Evolutionary conservation across 23 red algal species (phyloP).

Genomic region (Cyanidiococcus yangmingshanensis): DNA sequence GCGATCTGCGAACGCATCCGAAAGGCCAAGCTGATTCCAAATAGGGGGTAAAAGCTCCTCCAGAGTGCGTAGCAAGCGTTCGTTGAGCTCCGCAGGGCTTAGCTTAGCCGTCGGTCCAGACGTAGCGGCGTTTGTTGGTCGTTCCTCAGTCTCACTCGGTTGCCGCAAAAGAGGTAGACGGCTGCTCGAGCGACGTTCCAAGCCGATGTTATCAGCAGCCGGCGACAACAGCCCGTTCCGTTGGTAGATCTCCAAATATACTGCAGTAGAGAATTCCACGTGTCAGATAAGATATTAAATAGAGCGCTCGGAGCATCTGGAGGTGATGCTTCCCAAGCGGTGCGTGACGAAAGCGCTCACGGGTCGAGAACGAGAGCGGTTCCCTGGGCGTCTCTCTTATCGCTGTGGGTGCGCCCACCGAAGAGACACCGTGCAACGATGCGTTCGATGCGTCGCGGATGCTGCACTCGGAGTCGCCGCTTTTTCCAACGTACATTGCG

Average conservation of each 20-base stretch:
- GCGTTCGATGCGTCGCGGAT: too few species aligned
- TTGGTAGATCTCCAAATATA: not conserved
- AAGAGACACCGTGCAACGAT: too few species aligned
- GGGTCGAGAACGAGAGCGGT: too few species aligned
- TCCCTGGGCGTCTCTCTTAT: too few species aligned
- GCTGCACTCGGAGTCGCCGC: too few species aligned
- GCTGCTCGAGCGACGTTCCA: not conserved
- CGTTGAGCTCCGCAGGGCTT: not conserved
- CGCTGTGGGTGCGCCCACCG: too few species aligned
- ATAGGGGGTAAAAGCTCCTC: constrained; percentile 4
- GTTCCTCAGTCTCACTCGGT: not conserved
- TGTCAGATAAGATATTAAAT: not conserved
- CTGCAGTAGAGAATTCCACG: constrained; percentile 3
- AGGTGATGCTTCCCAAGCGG: too few species aligned
- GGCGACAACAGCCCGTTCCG: not conserved
- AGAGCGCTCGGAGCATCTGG: constrained; percentile 5
- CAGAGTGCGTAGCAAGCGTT: constrained; percentile 15
- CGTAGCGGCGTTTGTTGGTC: not conserved
- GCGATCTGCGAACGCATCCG: not conserved
- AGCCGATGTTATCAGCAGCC: not conserved
- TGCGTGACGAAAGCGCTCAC: too few species aligned
- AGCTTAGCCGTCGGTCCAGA: not conserved
- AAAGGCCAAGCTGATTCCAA: not conserved
- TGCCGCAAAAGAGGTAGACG: not conserved
- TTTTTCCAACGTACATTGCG: too few species aligned